These are phyloP conservation scores for Carnegiea gigantea DNA, from an alignment of 179 eudicot genomes.

Conservation along the genomic window DNA sequence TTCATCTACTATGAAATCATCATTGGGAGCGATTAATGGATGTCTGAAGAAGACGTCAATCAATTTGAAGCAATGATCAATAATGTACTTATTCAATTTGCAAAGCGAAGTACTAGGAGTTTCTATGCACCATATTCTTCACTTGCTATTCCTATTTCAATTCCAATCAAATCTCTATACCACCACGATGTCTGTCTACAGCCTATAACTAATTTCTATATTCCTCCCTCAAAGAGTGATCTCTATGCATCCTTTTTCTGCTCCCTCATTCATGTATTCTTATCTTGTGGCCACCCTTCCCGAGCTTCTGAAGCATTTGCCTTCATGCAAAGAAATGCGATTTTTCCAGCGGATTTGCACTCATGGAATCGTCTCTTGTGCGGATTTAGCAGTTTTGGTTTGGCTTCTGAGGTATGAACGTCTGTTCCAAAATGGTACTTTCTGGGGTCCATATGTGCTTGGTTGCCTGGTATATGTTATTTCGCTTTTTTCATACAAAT, in stretches of 20 bases:
- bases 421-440: constrained; percentile 39
- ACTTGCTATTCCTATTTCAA: constrained; percentile 29
- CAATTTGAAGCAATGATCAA: constrained; percentile 20
- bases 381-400: constrained; percentile 49
- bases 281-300: constrained; percentile 51
- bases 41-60: constrained; percentile 9
- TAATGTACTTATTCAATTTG: constrained; percentile 26
- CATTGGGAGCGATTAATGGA: background rate
- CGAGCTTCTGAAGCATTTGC: constrained; percentile 48
- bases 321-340: constrained; percentile 41
- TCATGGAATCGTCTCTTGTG: constrained; percentile 51
- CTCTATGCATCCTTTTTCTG: constrained; percentile 57
- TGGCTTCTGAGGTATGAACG: constrained; percentile 49
- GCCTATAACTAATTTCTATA: constrained; percentile 4
- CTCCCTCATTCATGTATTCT: constrained; percentile 64
- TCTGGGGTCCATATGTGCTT: constrained; percentile 23
- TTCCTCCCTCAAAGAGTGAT: constrained; percentile 24
- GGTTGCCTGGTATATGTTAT: background rate
- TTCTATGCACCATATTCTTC: constrained; percentile 34
- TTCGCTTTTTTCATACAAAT: background rate
- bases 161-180: constrained; percentile 25
- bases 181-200: constrained; percentile 13
- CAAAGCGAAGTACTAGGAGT: constrained; percentile 24
- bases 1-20: constrained; percentile 4
- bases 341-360: constrained; percentile 32